Evolutionary conservation across 2,329 filamentous ascomycete species (phyloP), one percentile per base, ranked within the genome.

Genomic region (Myotisia sp.): DNA sequence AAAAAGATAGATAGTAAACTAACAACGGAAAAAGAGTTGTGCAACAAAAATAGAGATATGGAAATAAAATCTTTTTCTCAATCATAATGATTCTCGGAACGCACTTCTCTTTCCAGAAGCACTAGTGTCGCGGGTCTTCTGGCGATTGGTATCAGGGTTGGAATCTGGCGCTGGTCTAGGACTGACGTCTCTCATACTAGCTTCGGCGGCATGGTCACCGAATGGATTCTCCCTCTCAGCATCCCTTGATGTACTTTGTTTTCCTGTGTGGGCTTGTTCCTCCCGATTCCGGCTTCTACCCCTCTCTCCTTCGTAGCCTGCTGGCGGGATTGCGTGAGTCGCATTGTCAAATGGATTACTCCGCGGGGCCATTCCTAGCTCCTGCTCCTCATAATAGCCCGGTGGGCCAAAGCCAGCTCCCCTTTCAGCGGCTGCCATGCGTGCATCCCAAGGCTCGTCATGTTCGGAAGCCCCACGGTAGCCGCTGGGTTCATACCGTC

Each of bases 401-500:
- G 64, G 63, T 2, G 62, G 59, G 2, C 70, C 71, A 51, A 76
- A 75, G 1, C 33, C 41, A 8, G 58, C 60, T 49, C 79, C 75
- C 12, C 76, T 72, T 54, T 86, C 81, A 46, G 33, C 21, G 12
- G 74, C 67, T 38, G 79, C 80, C 3, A 92, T 81, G 39, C 80
- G 67, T 42, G 80, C 60, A 59, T 90, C 82, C 84, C 84, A 92
- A 2, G 82, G 81, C 50, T 86, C 81, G 52, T 92, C 83, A 1
- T 80, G 80, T 49, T 90, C 83, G 13, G 35, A 29, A 84, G 67
- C 40, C n/a, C 40, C 40, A n/a, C 39, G 33, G 23, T 42, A 42
- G 29, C 60, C 59, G 21, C 55, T 42, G 13, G 48, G 49, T 36
- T 55, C 55, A 16, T 21, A 21, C 4, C 68, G 60, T 47, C 65